Evolutionary conservation across 345 rosid genomes (phyloP).

Genomic region (thale cress (Arabidopsis thaliana)): TAIR10.1 NC_003071.7:14253501-14254000

Average conservation of each 20-base stretch:
- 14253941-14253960: slow-evolving; percentile 36
- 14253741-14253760: slow-evolving; percentile 32
- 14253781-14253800: slow-evolving; percentile 24
- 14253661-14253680: slow-evolving; percentile 6
- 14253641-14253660: slow-evolving; percentile 25
- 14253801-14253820: slow-evolving; percentile 32
- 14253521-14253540: slow-evolving; percentile 34
- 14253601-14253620: slow-evolving; percentile 28
- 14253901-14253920: slow-evolving; percentile 15
- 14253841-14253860: slow-evolving; percentile 24
- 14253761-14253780: slow-evolving; percentile 21
- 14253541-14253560: neutral
- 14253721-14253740: slow-evolving; percentile 11
- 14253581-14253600: slow-evolving; percentile 35
- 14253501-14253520: slow-evolving; percentile 31
- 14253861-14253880: slow-evolving; percentile 33
- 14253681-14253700: neutral
- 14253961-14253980: slow-evolving; percentile 35
- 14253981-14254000: slow-evolving; percentile 16
- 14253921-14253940: slow-evolving; percentile 26
- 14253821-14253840: slow-evolving; percentile 25
- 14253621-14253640: slow-evolving; percentile 13
- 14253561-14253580: slow-evolving; percentile 1
- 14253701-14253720: slow-evolving; percentile 24
- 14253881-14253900: slow-evolving; percentile 19